A percentile compares a stretch with the other conserved stretches of the same genome.
Evolutionary conservation across 2,329 filamentous ascomycete species (phyloP).

Genomic region (Colletotrichum orbiculare): DNA sequence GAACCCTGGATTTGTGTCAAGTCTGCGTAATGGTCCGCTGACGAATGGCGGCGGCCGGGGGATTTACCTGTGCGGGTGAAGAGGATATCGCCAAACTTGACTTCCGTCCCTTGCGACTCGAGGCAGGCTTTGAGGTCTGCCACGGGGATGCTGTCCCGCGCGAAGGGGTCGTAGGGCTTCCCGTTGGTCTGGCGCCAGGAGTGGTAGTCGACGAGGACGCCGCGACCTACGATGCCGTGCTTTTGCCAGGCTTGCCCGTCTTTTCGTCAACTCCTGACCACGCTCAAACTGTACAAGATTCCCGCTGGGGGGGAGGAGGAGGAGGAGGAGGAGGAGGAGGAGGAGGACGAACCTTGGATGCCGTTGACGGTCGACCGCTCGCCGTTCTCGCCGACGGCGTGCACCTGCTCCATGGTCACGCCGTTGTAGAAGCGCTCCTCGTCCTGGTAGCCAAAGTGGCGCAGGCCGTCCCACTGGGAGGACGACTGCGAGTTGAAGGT

Average conservation of each 20-base stretch:
- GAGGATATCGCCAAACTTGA: conserved; percentile 63
- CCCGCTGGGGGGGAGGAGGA: neutral
- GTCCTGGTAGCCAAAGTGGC: conserved; percentile 52
- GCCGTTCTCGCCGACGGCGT: conserved; percentile 44
- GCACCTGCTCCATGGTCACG: conserved; percentile 58
- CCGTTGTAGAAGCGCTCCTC: conserved; percentile 49
- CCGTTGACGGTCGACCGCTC: conserved; percentile 40
- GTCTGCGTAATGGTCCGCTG: neutral
- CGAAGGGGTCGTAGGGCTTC: conserved; percentile 36
- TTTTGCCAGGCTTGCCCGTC: conserved; percentile 34
- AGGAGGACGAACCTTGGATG: conserved; percentile 29
- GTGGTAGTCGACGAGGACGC: conserved; percentile 64
- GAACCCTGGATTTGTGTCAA: conserved; percentile 29
- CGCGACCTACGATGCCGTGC: conserved; percentile 59
- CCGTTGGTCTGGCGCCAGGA: conserved; percentile 53
- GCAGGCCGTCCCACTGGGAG: conserved; percentile 53
- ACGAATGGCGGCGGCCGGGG: neutral
- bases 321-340: neutral
- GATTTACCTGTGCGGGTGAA: conserved; percentile 59
- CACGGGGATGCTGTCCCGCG: conserved; percentile 33
- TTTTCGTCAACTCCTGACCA: neutral
- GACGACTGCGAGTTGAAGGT: conserved; percentile 51
- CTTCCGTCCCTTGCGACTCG: conserved; percentile 33
- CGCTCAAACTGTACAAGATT: neutral
- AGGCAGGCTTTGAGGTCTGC: conserved; percentile 35